Base-by-base conservation (phyloP, 2,329 filamentous ascomycete species). In the Thelonectria blattea region DNA sequence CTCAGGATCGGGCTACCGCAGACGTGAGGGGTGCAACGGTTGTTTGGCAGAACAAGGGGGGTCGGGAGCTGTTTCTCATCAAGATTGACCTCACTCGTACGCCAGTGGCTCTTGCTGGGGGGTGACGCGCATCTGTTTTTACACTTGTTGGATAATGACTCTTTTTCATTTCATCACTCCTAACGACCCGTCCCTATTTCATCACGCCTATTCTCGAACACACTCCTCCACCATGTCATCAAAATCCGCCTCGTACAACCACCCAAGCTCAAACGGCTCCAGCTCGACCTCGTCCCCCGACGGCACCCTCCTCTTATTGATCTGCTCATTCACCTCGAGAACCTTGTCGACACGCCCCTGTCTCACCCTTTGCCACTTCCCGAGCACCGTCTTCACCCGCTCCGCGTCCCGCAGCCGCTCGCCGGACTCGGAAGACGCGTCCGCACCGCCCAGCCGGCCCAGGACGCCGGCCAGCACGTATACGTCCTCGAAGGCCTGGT, bases 401-500 rank as follows among this genome's bases (percentile, higher is more conserved):
- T 72, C 34, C 76, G 66, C 1, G 70, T 75, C 14, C 68, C 68
- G 12, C 64, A 65, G 48, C 75, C 66, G 11, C 5, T 30, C 27
- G 27, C 27, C 27, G 2, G 27, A 41, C 14, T 30, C 27, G 8
- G 47, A 34, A 5, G 22, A 24, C 22, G 3, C 22, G 3, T 24
- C 6, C 6, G 22, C 22, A 4, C 12, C 37, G 24, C 52, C n/a
- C 59, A 69, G 11, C 32, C 63, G 24, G 50, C 68, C 12, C 45
- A 79, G 55, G 0, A 84, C 63, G 3, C 79, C 67, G 2, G 80
- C 76, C 22, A 84, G 74, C 0, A 75, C 77, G 53, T 79, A 80
- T 1, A 80, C 78, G 59, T 86, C 83, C 61, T 85, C 83, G 34
- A 82, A 79, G 0, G 79, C 79, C 48, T 81, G 78, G 55, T 81